Evolutionary conservation across 1,139 yeast genomes (phyloP).

Genomic region (Protomyces macrosporus): DNA sequence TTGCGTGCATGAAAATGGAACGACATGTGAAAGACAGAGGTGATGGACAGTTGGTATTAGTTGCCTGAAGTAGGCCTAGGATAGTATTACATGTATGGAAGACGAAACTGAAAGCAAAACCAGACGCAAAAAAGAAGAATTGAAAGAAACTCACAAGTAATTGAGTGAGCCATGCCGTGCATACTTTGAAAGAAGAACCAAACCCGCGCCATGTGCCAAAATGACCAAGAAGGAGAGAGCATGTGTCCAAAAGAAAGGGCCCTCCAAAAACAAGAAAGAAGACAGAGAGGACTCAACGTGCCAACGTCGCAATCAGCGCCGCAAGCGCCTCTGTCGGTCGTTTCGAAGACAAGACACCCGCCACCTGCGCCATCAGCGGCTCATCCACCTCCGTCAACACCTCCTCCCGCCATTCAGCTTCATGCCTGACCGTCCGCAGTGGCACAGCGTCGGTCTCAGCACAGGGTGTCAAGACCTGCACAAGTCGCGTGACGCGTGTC

Average conservation of each 20-base stretch:
- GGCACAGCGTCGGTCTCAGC: not conserved
- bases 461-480: not conserved
- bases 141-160: not conserved
- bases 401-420: slow-evolving; percentile 19
- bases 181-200: no score
- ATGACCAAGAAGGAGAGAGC: no score
- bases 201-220: no score
- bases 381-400: slow-evolving; percentile 16
- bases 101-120: not conserved
- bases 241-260: no score
- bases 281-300: not conserved
- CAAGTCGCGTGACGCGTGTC: slow-evolving; percentile 1
- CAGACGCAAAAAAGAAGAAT: not conserved
- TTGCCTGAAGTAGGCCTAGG: not conserved
- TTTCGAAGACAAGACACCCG: not conserved
- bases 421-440: not conserved
- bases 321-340: not conserved
- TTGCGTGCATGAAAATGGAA: not conserved
- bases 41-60: not conserved
- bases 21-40: not conserved
- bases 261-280: not conserved
- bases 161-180: not conserved
- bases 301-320: not conserved
- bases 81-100: not conserved
- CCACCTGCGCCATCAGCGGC: not conserved